A percentile compares a stretch with the other conserved stretches of the same genome.
These are phyloP conservation scores for Dendrobium chrysotoxum DNA, from an alignment of 106 monocot species.

Conservation along the genomic window DNA sequence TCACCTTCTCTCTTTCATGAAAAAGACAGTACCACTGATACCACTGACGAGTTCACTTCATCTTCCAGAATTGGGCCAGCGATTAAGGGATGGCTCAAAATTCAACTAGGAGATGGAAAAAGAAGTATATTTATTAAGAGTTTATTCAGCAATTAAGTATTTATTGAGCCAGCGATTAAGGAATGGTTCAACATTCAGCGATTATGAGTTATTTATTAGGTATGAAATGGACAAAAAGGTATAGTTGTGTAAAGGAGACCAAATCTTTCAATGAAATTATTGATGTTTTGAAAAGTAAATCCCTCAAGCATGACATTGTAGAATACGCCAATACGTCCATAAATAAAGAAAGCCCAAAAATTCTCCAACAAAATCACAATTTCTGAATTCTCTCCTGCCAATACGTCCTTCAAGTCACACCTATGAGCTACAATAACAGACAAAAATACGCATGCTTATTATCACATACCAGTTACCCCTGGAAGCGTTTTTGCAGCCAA, in stretches of 20 bases:
- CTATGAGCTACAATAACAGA: neutral
- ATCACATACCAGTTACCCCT: slow-evolving; percentile 38
- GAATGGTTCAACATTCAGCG: no score
- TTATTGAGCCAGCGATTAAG: no score
- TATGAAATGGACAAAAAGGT: no score
- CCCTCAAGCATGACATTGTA: no score
- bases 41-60: neutral
- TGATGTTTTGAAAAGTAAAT: no score
- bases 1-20: neutral
- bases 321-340: neutral
- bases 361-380: neutral
- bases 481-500: slow-evolving; percentile 45
- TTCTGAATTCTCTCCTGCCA: neutral
- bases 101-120: no score
- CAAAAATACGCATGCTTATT: neutral
- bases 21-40: neutral
- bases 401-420: neutral
- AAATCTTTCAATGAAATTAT: no score
- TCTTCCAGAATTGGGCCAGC: neutral
- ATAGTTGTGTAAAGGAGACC: no score
- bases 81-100: no score
- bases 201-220: no score
- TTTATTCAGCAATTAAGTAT: no score
- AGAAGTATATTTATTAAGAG: no score
- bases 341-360: neutral